Evolutionary conservation across 2,329 filamentous ascomycete species (phyloP).

Genomic region (Claviceps sp.): DNA sequence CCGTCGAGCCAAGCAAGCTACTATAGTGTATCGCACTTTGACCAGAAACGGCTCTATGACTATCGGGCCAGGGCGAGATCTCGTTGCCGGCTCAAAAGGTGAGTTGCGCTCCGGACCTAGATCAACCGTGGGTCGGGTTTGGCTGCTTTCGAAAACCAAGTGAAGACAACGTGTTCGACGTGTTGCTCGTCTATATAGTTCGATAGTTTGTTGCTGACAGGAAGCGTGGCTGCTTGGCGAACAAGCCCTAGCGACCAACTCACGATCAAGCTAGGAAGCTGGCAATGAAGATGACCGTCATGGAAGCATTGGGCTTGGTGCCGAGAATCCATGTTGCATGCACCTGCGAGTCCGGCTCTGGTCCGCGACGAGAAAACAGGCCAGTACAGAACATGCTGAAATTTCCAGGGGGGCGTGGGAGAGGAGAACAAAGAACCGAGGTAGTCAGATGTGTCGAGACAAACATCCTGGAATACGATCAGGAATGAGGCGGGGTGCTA

Average conservation of each 20-base stretch:
- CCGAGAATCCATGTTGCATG: conserved; percentile 1
- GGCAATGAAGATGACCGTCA: not conserved
- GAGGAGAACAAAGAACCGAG: not conserved
- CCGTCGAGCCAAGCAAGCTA: not conserved
- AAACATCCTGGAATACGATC: not conserved
- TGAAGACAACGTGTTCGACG: not conserved
- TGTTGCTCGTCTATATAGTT: not conserved
- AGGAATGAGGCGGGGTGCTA: not conserved
- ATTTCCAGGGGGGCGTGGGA: not conserved
- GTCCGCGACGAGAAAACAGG: not conserved
- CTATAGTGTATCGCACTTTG: not conserved
- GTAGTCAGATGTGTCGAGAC: not conserved
- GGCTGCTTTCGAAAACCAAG: not conserved
- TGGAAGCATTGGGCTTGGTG: not conserved
- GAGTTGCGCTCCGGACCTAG: no score
- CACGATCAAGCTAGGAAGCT: not conserved
- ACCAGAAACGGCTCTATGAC: not conserved
- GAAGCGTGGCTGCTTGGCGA: not conserved
- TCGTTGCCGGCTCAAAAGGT: not conserved
- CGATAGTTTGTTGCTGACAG: not conserved
- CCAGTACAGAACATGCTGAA: not conserved
- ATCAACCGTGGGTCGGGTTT: not conserved
- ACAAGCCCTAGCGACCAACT: not conserved
- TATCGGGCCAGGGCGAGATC: not conserved
- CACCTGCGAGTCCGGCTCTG: not conserved